Evolutionary conservation across 2,329 filamentous ascomycete species (phyloP).

Genomic region (Colletotrichum sp.): DNA sequence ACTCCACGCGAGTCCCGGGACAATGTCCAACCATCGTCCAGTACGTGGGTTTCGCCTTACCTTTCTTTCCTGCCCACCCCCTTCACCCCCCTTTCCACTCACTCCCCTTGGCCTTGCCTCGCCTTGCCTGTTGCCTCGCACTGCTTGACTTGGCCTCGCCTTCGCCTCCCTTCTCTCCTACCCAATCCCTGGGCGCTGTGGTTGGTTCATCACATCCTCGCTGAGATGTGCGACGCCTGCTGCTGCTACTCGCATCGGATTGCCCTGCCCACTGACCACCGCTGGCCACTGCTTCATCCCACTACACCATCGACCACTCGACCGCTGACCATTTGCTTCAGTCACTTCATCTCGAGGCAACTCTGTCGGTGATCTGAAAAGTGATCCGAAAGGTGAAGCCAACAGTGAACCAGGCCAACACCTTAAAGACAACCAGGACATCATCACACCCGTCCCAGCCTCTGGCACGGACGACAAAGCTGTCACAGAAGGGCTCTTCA

Average conservation of each 20-base stretch:
- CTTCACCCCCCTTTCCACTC: background rate
- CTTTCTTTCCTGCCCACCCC: slow-evolving; percentile 3
- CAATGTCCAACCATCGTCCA: slow-evolving; percentile 11
- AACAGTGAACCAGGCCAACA: background rate
- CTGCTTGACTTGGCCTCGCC: background rate
- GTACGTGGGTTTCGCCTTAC: slow-evolving; percentile 15
- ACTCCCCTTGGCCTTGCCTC: background rate
- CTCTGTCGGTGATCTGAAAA: slow-evolving; percentile 2
- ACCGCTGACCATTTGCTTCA: slow-evolving; percentile 2
- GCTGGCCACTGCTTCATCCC: slow-evolving; percentile 2
- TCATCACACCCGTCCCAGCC: background rate
- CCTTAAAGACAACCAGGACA: background rate
- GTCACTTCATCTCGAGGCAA: background rate
- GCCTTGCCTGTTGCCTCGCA: background rate
- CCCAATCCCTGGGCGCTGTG: background rate
- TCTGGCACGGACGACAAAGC: slow-evolving; percentile 8
- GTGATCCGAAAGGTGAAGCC: background rate
- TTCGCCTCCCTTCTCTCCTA: background rate
- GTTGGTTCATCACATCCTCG: slow-evolving; percentile 16
- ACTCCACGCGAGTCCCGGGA: slow-evolving; percentile 18
- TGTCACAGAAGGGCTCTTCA: background rate
- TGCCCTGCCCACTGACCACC: slow-evolving; percentile 14
- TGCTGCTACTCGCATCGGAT: slow-evolving; percentile 15
- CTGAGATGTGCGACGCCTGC: background rate
- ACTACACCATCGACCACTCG: background rate